Percentiles rank a stretch among this genome's conserved stretches.
Evolutionary conservation across 2,329 filamentous ascomycete genomes (phyloP).

Genomic region (Claviceps sp.): DNA sequence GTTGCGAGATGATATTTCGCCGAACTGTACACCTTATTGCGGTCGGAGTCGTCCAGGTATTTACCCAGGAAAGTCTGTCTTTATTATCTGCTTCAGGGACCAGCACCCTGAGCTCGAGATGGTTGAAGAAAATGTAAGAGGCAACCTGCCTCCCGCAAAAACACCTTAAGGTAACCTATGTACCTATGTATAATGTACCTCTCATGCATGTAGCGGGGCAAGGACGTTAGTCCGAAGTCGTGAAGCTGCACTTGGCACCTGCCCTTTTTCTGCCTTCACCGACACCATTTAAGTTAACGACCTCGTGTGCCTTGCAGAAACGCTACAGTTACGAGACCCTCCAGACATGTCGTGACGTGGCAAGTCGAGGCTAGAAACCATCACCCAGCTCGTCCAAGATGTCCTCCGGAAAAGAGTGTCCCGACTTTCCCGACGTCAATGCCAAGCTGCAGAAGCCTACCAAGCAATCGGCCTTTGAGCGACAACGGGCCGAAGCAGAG

Average conservation of each 20-base stretch:
- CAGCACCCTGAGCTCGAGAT: too few relatives aligned
- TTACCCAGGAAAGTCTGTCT: too few relatives aligned
- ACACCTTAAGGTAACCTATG: too few relatives aligned
- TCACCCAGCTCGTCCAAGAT: constrained; percentile 17
- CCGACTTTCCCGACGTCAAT: constrained; percentile 57
- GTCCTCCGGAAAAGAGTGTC: constrained; percentile 34
- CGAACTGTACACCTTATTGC: too few relatives aligned
- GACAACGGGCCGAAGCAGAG: constrained; percentile 78
- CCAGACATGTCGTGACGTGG: constrained; percentile 5
- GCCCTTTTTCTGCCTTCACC: not conserved
- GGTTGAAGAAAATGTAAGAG: too few relatives aligned
- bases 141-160: too few relatives aligned
- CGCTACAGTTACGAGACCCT: not conserved
- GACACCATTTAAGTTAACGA: not conserved
- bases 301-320: not conserved
- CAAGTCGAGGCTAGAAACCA: not conserved
- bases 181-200: too few relatives aligned
- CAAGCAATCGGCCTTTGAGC: constrained; percentile 80
- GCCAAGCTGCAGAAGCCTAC: constrained; percentile 67
- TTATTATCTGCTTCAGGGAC: too few relatives aligned
- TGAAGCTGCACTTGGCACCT: not conserved
- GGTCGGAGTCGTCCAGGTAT: too few relatives aligned
- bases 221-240: too few relatives aligned
- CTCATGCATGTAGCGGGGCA: too few relatives aligned
- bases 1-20: too few relatives aligned